Conservation (phyloP, 345 rosid genomes). For the Populus pruinosa region DNA sequence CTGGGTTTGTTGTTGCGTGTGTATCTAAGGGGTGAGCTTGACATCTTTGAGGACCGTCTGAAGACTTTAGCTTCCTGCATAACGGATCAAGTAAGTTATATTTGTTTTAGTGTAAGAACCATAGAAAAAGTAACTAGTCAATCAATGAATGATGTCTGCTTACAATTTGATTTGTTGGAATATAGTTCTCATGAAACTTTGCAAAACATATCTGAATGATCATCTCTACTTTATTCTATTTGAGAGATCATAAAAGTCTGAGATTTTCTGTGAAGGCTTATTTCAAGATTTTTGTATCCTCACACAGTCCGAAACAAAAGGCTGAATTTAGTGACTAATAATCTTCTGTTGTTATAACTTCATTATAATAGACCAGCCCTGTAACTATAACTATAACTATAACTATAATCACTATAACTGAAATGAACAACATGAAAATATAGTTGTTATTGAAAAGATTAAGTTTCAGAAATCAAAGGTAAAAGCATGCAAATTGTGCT, state of each 20-base stretch:
- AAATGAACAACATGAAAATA: not conserved
- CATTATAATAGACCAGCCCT: not conserved
- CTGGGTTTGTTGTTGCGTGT: constrained; percentile 67
- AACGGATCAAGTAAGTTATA: constrained; percentile 47
- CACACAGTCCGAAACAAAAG: not conserved
- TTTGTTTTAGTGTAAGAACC: not conserved
- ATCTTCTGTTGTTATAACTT: not conserved
- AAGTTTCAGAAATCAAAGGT: not conserved
- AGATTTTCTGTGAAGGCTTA: not conserved
- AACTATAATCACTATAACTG: not conserved
- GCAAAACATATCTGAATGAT: constrained; percentile 1
- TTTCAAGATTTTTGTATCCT: not conserved
- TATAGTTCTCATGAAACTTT: not conserved
- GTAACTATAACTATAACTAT: too few species aligned
- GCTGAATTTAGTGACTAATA: not conserved
- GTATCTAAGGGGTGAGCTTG: constrained; percentile 51
- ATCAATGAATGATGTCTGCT: not conserved
- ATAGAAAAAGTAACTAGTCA: not conserved
- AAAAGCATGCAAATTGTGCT: not conserved
- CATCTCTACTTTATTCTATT: not conserved
- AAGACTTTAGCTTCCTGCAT: constrained; percentile 45
- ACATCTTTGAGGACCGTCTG: constrained; percentile 47
- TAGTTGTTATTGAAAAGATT: not conserved
- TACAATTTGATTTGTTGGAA: not conserved
- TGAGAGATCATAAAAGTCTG: not conserved